Evolutionary conservation across 306 rosid species (phyloP).

Genomic region (Benincasa hispida): DNA sequence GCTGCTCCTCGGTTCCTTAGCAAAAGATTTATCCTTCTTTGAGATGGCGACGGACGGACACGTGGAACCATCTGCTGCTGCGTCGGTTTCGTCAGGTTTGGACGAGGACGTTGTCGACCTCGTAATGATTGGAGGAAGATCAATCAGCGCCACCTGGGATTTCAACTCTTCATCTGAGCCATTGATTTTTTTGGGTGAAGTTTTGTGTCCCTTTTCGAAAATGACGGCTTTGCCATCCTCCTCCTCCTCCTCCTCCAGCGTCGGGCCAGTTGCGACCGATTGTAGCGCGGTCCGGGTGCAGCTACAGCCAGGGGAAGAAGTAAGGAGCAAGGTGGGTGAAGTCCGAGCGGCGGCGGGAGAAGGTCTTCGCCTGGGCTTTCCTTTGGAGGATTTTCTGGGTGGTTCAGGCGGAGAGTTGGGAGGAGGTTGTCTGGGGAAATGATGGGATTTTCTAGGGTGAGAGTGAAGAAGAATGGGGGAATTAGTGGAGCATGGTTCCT

Average conservation of each 20-base stretch:
- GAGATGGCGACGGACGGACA: background rate
- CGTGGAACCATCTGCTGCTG: background rate
- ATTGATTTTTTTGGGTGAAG: constrained; percentile 21
- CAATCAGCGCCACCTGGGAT: constrained; percentile 29
- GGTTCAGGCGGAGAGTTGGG: constrained; percentile 29
- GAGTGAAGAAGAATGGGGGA: constrained; percentile 16
- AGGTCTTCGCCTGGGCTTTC: constrained; percentile 22
- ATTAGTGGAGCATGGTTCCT: constrained; percentile 6
- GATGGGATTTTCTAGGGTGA: constrained; percentile 60
- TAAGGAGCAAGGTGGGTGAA: constrained; percentile 17
- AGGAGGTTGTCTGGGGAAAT: constrained; percentile 49
- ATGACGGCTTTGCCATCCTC: background rate
- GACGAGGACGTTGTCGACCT: constrained; percentile 23
- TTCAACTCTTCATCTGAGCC: constrained; percentile 25
- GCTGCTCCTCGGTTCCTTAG: constrained; percentile 16
- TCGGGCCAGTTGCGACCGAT: background rate
- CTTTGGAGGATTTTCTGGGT: constrained; percentile 49
- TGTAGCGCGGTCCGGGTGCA: constrained; percentile 1
- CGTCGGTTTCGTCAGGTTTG: background rate
- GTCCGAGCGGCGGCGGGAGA: constrained; percentile 9
- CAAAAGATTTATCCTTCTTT: constrained; percentile 8
- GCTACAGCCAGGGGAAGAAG: constrained; percentile 26
- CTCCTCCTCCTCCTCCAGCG: background rate
- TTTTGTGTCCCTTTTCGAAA: constrained; percentile 23
- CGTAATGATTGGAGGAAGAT: constrained; percentile 61